phyloP scores from a whole-genome alignment of 2,329 filamentous ascomycete species.

The Albifimbria verrucaria region DNA sequence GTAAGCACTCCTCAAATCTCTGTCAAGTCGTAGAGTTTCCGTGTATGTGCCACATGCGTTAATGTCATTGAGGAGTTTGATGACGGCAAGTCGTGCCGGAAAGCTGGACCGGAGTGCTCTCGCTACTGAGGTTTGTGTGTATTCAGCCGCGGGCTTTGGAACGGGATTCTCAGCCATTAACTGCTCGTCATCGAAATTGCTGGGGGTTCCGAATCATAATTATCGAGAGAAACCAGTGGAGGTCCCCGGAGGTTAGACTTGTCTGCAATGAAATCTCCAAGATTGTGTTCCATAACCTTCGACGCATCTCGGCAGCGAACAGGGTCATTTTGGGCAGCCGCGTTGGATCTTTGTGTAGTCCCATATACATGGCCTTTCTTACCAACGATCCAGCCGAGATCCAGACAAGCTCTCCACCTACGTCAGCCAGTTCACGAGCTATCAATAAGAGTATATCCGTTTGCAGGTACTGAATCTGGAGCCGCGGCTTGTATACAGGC shows the following conservation, averaged over 20 bases:
- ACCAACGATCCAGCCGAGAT: conserved; percentile 46
- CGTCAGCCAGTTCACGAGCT: conserved; percentile 43
- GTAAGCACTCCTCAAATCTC: conserved; percentile 38
- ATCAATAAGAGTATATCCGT: conserved; percentile 49
- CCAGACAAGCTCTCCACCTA: conserved; percentile 51
- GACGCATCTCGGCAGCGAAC: conserved; percentile 49
- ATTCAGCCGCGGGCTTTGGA: conserved; percentile 28
- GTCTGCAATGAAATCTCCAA: conserved; percentile 51
- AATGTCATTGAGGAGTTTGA: conserved; percentile 41
- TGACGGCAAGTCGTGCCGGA: conserved; percentile 37
- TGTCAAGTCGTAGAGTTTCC: conserved; percentile 41
- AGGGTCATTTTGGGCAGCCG: conserved; percentile 44
- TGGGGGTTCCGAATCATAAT: conserved; percentile 50
- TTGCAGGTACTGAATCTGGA: conserved; percentile 48
- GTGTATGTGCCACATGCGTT: conserved; percentile 33
- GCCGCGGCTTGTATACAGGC: conserved; percentile 44
- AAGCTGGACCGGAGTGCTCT: conserved; percentile 41
- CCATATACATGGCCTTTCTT: conserved; percentile 55
- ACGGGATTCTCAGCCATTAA: conserved; percentile 29
- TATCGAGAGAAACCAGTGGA: conserved; percentile 40
- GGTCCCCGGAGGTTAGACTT: conserved; percentile 49
- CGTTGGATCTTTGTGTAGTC: conserved; percentile 55
- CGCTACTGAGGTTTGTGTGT: conserved; percentile 38
- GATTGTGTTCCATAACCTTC: conserved; percentile 55
- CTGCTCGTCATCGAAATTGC: conserved; percentile 50